phyloP scores from a whole-genome alignment of 106 monocot species.

The Platanthera guangdongensis region DNA sequence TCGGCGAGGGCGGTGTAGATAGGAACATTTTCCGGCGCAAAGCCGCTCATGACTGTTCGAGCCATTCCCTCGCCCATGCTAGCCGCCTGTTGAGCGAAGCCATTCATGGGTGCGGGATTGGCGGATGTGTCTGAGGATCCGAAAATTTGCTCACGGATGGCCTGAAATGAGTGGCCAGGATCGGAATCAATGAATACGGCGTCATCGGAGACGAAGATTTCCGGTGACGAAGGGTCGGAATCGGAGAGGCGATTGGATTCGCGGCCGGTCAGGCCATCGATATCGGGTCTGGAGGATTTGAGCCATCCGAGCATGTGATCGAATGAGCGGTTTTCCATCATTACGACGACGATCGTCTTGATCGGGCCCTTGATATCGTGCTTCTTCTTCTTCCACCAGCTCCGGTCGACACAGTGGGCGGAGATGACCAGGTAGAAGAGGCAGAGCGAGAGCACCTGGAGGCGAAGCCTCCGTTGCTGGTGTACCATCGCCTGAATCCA shows the following conservation, averaged over 20 bases:
- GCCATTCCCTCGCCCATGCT: slow-evolving; percentile 52
- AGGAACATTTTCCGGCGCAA: slow-evolving; percentile 55
- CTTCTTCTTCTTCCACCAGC: slow-evolving; percentile 20
- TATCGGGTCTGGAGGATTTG: slow-evolving; percentile 19
- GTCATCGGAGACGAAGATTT: slow-evolving; percentile 49
- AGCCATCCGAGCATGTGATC: slow-evolving; percentile 63
- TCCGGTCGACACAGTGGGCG: slow-evolving; percentile 22
- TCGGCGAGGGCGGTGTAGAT: slow-evolving; percentile 54
- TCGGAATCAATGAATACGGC: slow-evolving; percentile 74
- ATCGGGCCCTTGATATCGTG: slow-evolving; percentile 69
- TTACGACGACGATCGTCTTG: slow-evolving; percentile 70
- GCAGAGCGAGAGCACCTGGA: slow-evolving; percentile 11
- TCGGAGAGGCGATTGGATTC: slow-evolving; percentile 36
- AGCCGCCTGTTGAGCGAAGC: slow-evolving; percentile 73
- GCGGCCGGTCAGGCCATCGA: slow-evolving; percentile 15
- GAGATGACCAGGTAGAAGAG: slow-evolving; percentile 24
- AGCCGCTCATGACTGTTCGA: slow-evolving; percentile 70
- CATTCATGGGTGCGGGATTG: slow-evolving; percentile 63
- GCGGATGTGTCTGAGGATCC: slow-evolving; percentile 30
- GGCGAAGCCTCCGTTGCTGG: neutral
- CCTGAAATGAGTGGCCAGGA: slow-evolving; percentile 85
- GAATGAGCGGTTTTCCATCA: slow-evolving; percentile 89
- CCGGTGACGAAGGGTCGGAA: slow-evolving; percentile 51
- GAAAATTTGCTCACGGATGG: slow-evolving; percentile 87
- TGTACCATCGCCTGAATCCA: neutral